Evolutionary conservation across 2,329 filamentous ascomycete genomes (phyloP).

Genomic region (Fusarium sp.): DNA sequence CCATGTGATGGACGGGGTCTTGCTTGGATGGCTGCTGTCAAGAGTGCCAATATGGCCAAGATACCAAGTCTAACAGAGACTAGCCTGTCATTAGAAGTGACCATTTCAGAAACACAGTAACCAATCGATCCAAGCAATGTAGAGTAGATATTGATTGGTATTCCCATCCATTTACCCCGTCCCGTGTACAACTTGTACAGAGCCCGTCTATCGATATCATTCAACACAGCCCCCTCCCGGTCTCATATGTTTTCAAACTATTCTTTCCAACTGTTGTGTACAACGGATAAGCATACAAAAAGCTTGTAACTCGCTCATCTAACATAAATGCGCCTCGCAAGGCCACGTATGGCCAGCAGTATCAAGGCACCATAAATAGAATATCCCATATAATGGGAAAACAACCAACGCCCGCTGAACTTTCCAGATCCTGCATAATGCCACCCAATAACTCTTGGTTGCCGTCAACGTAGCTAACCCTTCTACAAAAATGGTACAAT

Average conservation of each 20-base stretch:
- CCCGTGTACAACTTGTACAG: neutral
- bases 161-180: constrained; percentile 10
- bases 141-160: constrained; percentile 54
- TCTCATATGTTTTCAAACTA: neutral
- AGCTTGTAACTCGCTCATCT: constrained; percentile 27
- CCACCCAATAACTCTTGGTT: constrained; percentile 19
- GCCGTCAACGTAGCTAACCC: constrained; percentile 30
- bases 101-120: neutral
- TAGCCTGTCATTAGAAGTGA: neutral
- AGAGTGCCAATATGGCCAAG: neutral
- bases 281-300: constrained; percentile 22
- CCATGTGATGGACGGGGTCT: constrained; percentile 5
- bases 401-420: constrained; percentile 42
- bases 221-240: neutral
- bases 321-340: constrained; percentile 30
- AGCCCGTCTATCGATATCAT: constrained; percentile 16
- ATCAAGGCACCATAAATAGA: constrained; percentile 27
- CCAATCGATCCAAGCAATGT: constrained; percentile 34
- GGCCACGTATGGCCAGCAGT: constrained; percentile 12
- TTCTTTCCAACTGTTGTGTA: constrained; percentile 7
- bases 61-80: neutral
- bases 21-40: constrained; percentile 17
- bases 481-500: constrained; percentile 28
- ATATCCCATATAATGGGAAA: constrained; percentile 6
- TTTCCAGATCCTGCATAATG: constrained; percentile 17